A percentile compares a stretch with the other conserved stretches of the same genome.
These are phyloP conservation scores for Neofusicoccum sp. DNA, from an alignment of 2,329 filamentous ascomycete genomes.

Conservation along the genomic window DNA sequence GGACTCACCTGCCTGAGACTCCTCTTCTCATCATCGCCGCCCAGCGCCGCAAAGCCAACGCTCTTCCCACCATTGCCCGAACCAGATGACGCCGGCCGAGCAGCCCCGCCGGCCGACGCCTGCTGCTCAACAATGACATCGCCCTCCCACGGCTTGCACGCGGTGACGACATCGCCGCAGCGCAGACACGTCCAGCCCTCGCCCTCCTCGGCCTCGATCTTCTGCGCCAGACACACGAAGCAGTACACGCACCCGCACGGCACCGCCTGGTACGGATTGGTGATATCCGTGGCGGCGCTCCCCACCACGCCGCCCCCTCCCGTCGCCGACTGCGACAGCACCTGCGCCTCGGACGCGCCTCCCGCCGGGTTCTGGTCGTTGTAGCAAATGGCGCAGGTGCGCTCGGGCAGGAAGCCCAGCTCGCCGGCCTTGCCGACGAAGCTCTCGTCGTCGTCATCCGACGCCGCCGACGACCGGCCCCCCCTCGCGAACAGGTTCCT, in stretches of 20 bases:
- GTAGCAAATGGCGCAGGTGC: slow-evolving; percentile 96
- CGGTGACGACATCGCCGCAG: slow-evolving; percentile 78
- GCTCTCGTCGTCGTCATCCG: slow-evolving; percentile 43
- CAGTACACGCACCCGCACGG: slow-evolving; percentile 93
- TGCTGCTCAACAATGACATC: slow-evolving; percentile 62
- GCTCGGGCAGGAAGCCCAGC: slow-evolving; percentile 80
- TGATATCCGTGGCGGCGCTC: slow-evolving; percentile 87
- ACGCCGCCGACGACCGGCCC: slow-evolving; percentile 35
- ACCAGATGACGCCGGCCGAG: background rate
- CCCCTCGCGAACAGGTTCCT: slow-evolving; percentile 58
- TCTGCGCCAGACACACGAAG: slow-evolving; percentile 89
- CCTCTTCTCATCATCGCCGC: slow-evolving; percentile 23
- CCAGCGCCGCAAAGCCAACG: slow-evolving; percentile 30
- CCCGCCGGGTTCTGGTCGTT: slow-evolving; percentile 78
- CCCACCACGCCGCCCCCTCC: slow-evolving; percentile 73
- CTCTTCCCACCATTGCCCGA: slow-evolving; percentile 23
- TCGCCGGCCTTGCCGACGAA: slow-evolving; percentile 62
- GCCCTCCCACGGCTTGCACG: slow-evolving; percentile 88
- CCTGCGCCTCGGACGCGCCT: slow-evolving; percentile 67
- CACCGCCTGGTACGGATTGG: slow-evolving; percentile 90
- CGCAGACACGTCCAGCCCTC: slow-evolving; percentile 90
- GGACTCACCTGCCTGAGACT: slow-evolving; percentile 32
- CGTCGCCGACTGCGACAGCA: slow-evolving; percentile 58
- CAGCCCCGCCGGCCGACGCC: slow-evolving; percentile 27
- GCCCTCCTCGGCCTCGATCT: slow-evolving; percentile 87